Evolutionary conservation across 805 yeast species (phyloP), one percentile per base, ranked within the genome.

Genomic region (Sugiyamaella chiloensis): DNA sequence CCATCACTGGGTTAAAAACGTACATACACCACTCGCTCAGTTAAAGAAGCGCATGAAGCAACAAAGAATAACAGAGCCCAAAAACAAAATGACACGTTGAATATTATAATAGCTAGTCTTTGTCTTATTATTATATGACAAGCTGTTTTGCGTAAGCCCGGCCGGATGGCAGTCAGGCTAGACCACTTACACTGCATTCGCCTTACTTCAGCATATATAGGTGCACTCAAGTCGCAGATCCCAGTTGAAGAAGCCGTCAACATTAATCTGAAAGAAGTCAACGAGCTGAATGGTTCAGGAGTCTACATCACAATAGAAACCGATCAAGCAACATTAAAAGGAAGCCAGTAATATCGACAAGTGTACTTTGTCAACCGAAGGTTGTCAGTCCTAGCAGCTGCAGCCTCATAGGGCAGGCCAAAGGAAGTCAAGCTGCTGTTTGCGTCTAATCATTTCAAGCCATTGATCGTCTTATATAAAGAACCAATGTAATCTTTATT

Each of bases 201-300:
- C n/a, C n/a, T n/a, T n/a, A n/a, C n/a, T n/a, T n/a, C n/a, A n/a
- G n/a, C n/a, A n/a, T n/a, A n/a, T n/a, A n/a, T n/a, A 0, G 98
- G 97, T 1, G 93, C 96, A 0, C 74, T 89, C 16, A 60, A 72
- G 2, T 73, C 80, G 0, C 65, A 64, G 2, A 50, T 89, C 4
- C 96, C 96, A 5, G 57, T 48, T 17, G 36, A 46, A 14, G 46
- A 36, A 6, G 61, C 63, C 5, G 51, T 57, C 7, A 19, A 40
- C 32, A 48, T 47, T 16, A 65, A 64, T 48, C 47, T 60, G 19
- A 48, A 57, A 11, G 66, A 63, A 36, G 44, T 64, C 9, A 50
- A 56, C 23, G 47, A 47, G n/a, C 45, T 62, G 8, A 62, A 63
- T 48, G 56, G 56, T 8, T 4, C 29, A 23, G 19, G 32, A n/a